phyloP scores from a whole-genome alignment of 1,284 basidiomycete species.

The Singerocomus inundabilis region DNA sequence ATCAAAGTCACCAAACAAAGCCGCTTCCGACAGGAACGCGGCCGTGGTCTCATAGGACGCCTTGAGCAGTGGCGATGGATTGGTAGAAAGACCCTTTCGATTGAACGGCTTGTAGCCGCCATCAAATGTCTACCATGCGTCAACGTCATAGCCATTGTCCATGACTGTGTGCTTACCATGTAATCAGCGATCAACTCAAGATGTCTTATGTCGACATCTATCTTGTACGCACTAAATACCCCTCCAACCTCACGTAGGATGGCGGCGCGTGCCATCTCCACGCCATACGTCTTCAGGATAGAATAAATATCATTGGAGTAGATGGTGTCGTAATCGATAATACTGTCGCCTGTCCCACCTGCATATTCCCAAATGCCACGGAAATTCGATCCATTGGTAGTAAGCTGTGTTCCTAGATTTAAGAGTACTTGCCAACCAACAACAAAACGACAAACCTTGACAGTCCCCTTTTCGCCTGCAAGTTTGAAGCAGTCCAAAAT shows the following conservation, averaged over 20 bases:
- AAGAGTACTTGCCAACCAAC: slow-evolving; percentile 1
- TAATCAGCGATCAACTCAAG: slow-evolving; percentile 98
- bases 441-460: slow-evolving; percentile 45
- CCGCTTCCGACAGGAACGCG: slow-evolving; percentile 93
- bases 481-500: slow-evolving; percentile 80
- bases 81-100: slow-evolving; percentile 88
- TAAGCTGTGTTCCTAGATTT: slow-evolving; percentile 46
- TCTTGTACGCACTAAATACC: slow-evolving; percentile 97
- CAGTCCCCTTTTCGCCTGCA: slow-evolving; percentile 47
- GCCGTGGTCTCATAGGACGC: slow-evolving; percentile 98
- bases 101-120: slow-evolving; percentile 99
- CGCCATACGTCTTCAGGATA: slow-evolving; percentile 90
- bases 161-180: slow-evolving; percentile 64
- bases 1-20: slow-evolving; percentile 93
- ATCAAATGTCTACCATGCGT: slow-evolving; percentile 77
- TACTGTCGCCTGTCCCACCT: slow-evolving; percentile 55
- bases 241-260: slow-evolving; percentile 88
- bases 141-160: slow-evolving; percentile 1
- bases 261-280: slow-evolving; percentile 95
- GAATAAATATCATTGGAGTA: slow-evolving; percentile 97
- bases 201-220: slow-evolving; percentile 94
- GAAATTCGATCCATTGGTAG: slow-evolving; percentile 92
- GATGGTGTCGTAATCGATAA: slow-evolving; percentile 83
- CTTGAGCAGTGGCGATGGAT: slow-evolving; percentile 92
- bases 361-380: slow-evolving; percentile 89